Base-by-base conservation (phyloP, 2,329 filamentous ascomycete genomes). In the Grosmannia serpens region DNA sequence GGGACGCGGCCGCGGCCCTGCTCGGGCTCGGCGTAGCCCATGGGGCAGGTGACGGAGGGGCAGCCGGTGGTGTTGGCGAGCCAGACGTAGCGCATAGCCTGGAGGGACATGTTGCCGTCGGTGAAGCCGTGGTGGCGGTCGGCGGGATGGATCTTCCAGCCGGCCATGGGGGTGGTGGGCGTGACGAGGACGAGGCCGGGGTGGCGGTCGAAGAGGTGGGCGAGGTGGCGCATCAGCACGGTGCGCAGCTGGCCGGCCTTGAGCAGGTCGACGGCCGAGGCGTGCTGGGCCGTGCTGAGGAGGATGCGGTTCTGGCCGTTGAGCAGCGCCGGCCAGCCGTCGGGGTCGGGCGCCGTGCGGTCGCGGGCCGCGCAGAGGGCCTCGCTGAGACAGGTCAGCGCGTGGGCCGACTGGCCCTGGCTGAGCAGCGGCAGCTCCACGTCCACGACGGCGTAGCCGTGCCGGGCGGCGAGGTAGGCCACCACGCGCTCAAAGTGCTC, bases 11-110 rank as follows among this genome's bases (percentile, higher is more conserved):
- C 87, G 59, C 77, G 72, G 1, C 81, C 83, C 64, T 79, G 74
- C 7, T 73, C 71, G 0, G 80, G 76, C 29, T 82, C 74, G 4
- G 76, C 79, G 71, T 91, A 95, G 1, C 89, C 91, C 13, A 88
- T 84, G 0, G 91, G 90, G 41, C 83, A 84, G 52, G 77, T 84
- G 15, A 95, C 80, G 1, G 88, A 84, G 1, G 91, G 91, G 54
- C 85, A 85, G 0, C 91, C 91, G 0, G 79, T 83, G 65, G 90
- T 85, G 71, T 96, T 96, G 8, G 91, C 87, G 41, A 95, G 72
- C 81, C 88, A 95, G 20, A 88, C 84, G 71, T 89, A 96, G 70
- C 86, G 83, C 89, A 96, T 95, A 67, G 82, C 88, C 29, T 81
- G 76, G n/a, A 95, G 74, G 20, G 83, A 85, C 61, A 74, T 76